These are phyloP conservation scores for Podosphaera fusca DNA, from an alignment of 2,329 filamentous ascomycete genomes.

Conservation along the genomic window DNA sequence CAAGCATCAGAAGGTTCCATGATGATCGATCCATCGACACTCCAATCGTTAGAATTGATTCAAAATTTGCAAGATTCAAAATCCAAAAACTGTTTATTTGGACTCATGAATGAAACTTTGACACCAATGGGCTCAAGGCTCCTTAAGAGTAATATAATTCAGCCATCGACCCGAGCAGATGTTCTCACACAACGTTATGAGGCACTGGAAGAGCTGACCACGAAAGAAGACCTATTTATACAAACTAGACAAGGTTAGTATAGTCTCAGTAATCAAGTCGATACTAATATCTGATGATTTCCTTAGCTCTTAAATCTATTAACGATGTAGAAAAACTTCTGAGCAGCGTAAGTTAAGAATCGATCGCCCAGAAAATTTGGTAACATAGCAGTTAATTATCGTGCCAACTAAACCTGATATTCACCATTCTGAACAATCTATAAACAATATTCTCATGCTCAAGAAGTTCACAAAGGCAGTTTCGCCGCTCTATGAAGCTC, in stretches of 20 bases:
- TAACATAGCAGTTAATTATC: constrained; percentile 43
- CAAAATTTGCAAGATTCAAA: constrained; percentile 61
- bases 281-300: not conserved
- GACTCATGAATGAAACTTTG: constrained; percentile 59
- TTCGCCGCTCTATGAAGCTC: constrained; percentile 39
- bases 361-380: too few relatives aligned
- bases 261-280: not conserved
- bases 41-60: constrained; percentile 69
- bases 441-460: constrained; percentile 70
- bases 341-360: constrained; percentile 33
- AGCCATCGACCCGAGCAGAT: constrained; percentile 51
- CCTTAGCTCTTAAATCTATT: constrained; percentile 45
- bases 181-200: constrained; percentile 55
- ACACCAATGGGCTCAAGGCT: constrained; percentile 79
- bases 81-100: constrained; percentile 65
- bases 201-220: constrained; percentile 60
- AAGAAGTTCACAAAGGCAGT: constrained; percentile 59
- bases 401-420: constrained; percentile 43
- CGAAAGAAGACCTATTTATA: constrained; percentile 67
- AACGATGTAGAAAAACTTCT: constrained; percentile 61
- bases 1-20: constrained; percentile 77
- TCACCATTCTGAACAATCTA: constrained; percentile 50
- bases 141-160: constrained; percentile 65
- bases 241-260: constrained; percentile 41
- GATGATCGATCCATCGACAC: constrained; percentile 83